Percentiles rank a stretch among this genome's conserved stretches.
Conservation (phyloP, 495 filamentous ascomycete species). For the Venustampulla echinocandica region DNA sequence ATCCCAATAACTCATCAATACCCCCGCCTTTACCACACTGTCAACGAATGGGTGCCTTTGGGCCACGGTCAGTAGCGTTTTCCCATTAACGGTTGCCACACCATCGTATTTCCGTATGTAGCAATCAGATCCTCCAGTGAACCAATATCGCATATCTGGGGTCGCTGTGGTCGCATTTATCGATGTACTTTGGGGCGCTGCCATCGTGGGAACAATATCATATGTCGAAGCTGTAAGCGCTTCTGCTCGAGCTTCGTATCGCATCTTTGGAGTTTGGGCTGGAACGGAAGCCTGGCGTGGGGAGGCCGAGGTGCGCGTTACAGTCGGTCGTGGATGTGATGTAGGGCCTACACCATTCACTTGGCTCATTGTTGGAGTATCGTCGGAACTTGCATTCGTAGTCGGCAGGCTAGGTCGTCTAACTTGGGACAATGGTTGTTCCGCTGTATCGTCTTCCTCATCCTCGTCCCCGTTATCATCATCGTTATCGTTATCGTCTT, state of each 20-base stretch:
- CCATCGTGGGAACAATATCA: conserved; percentile 95
- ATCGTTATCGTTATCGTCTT: conserved; percentile 56
- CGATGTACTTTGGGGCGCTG: conserved; percentile 89
- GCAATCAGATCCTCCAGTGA: conserved; percentile 87
- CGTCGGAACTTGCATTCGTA: conserved; percentile 23
- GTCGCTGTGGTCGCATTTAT: conserved; percentile 90
- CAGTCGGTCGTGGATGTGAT: conserved; percentile 22
- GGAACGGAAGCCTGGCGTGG: conserved; percentile 36
- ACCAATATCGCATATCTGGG: conserved; percentile 91
- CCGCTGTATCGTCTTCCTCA: conserved; percentile 47
- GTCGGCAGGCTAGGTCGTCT: conserved; percentile 35
- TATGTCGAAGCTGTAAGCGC: conserved; percentile 75
- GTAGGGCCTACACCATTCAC: conserved; percentile 19
- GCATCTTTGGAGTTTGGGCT: conserved; percentile 34
- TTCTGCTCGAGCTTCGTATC: conserved; percentile 68
- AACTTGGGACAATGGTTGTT: conserved; percentile 47
- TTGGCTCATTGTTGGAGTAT: conserved; percentile 13
- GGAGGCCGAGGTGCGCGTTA: conserved; percentile 38
- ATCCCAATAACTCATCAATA: conserved; percentile 94
- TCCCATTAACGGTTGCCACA: conserved; percentile 89
- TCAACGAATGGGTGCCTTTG: conserved; percentile 97
- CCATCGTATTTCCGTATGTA: conserved; percentile 96
- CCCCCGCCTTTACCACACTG: conserved; percentile 87
- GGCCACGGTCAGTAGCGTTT: conserved; percentile 86
- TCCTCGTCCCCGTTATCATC: conserved; percentile 50